Evolutionary conservation across 1,284 basidiomycete species (phyloP), one percentile per base, ranked within the genome.

Genomic region (Singerocomus inundabilis): DNA sequence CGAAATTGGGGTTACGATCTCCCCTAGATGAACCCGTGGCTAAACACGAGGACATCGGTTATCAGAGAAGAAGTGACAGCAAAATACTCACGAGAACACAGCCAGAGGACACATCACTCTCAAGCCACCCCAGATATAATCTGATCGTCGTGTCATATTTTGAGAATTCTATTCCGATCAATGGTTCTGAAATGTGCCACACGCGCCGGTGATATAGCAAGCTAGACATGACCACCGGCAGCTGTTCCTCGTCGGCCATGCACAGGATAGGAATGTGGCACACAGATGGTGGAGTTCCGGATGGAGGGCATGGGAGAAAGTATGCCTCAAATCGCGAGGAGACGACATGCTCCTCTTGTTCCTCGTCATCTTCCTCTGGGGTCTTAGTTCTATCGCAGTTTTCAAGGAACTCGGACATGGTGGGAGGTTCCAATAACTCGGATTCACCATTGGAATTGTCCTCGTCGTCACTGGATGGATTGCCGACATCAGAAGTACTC

Each of bases 191-290:
- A 49, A 40, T 53, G 35, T 12, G 25, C 52, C 52, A 53, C 16
- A 54, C 35, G 8, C 44, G 40, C 24, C 52, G 44, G 29, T 53
- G 52, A 7, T 54, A 54, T 7, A 49, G 52, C 26, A 54, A 28
- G 21, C 45, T 50, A 21, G 41, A 54, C 52, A 53, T 44, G 18
- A 36, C n/a, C 12, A 44, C 33, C 0, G 52, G 52, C 0, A 53
- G 15, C 26, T 40, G 36, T 6, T 54, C 36, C 36, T 44, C 33
- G 10, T 53, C 26, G 5, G 40, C 36, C 52, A 49, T 21, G 4
- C 21, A 21, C 4, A 21, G 21, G 4, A 21, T 21, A 21, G 21
- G 21, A 2, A 21, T 21, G 21, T 21, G 2, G 24, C 44, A 54
- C 5, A 6, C 25, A 7, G 52, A 39, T 2, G 52, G 45, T 4